phyloP scores from a whole-genome alignment of 768 basidiomycete species.

The Amanita subjunquillea region DNA sequence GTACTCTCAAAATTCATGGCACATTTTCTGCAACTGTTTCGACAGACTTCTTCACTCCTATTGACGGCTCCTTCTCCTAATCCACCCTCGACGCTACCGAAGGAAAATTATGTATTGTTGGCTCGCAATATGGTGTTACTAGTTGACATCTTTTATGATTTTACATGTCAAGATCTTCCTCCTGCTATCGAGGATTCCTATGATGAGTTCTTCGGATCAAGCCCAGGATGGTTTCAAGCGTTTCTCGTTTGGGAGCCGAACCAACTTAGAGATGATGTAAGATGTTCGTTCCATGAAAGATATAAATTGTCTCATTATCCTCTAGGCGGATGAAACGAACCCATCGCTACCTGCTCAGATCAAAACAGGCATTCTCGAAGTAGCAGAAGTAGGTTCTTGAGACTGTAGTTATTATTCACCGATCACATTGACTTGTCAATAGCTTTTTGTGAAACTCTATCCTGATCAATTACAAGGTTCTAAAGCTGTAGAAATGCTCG shows the following conservation, averaged over 20 bases:
- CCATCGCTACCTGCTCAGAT: conserved; percentile 86
- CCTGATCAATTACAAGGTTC: conserved; percentile 65
- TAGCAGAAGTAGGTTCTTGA: conserved; percentile 57
- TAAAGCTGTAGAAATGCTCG: conserved; percentile 58
- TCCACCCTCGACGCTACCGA: conserved; percentile 21
- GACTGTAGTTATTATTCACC: conserved; percentile 1
- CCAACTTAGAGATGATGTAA: conserved; percentile 59
- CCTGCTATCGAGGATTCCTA: conserved; percentile 89
- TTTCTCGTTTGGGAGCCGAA: conserved; percentile 75
- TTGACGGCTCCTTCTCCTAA: conserved; percentile 28
- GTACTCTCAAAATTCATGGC: conserved; percentile 76
- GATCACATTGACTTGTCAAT: conserved; percentile 1
- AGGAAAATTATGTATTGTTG: conserved; percentile 36
- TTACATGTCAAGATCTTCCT: conserved; percentile 92
- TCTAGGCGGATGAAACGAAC: conserved; percentile 66
- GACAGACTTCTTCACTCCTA: conserved; percentile 47
- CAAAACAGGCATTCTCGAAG: conserved; percentile 84
- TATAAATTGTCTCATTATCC: not conserved
- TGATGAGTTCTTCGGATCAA: conserved; percentile 68
- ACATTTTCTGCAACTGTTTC: conserved; percentile 80
- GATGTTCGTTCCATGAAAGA: conserved; percentile 14
- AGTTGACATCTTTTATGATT: conserved; percentile 84
- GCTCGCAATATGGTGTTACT: conserved; percentile 73
- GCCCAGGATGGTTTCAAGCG: conserved; percentile 63
- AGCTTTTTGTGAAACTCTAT: conserved; percentile 79